Evolutionary conservation across 352 stramenopile species (phyloP), one percentile per base, ranked within the genome.

Genomic region (Globisporangium barbulae): DNA sequence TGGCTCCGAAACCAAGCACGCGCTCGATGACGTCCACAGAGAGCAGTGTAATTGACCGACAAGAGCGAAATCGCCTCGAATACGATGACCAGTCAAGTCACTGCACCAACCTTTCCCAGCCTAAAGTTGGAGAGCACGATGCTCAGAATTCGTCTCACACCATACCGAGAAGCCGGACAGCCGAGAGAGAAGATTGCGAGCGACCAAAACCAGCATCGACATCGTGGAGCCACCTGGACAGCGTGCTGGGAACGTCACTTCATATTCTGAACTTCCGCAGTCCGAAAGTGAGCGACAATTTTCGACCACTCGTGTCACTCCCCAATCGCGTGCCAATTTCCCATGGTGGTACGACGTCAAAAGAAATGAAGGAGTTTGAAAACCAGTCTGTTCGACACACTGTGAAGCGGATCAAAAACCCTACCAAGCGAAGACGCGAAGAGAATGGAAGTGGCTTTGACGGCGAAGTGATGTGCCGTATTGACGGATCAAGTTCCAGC

Each of bases 241-340:
- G 81, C 19, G 73, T 91, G 3, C 74, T 93, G 22, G 82, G 84
- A 0, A 75, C 74, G 2, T 90, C 82, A 1, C 57, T 79, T 6
- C 84, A 93, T 55, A 91, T 93, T 54, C 70, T 91, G 5, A 86
- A 91, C 57, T 93, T 93, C 50, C 70, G 76, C 35, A 93, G 84
- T 50, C 82, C 84, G 2, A 93, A 93, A 63, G 81, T 93, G 30
- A 91, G 82, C 64, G 84, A 93, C 47, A 89, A 89, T 39, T 91
- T 91, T 50, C 75, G 72, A 21, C 78, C 84, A 15, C 63, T 91
- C 7, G 65, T 81, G 12, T 72, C 74, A 9, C 53, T 60, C n/a
- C 22, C 58, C 13, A 31, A 42, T 8, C 39, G 39, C 7, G 63
- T 69, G 8, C 21, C 54, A 17, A 19, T 31, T 15, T 39, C 45